These are phyloP conservation scores for Trypanosoma brucei DNA, from an alignment of 208 protist genomes.

Conservation along the genomic window DNA sequence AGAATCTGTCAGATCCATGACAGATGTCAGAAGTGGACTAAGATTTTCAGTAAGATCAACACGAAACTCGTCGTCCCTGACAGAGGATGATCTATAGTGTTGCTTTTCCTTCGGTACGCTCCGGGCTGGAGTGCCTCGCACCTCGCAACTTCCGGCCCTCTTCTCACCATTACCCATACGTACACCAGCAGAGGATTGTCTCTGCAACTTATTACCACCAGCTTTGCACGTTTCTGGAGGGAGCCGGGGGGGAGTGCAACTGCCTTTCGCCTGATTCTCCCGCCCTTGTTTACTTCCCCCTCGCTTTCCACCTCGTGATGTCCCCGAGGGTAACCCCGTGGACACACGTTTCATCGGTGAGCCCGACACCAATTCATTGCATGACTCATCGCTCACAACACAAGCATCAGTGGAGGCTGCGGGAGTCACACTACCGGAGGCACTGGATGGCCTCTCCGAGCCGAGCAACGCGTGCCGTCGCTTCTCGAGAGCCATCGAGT, in stretches of 20 bases:
- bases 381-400: too few relatives aligned
- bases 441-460: background rate
- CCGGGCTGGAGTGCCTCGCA: too few relatives aligned
- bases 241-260: too few relatives aligned
- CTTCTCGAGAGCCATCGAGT: constrained; percentile 33
- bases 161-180: background rate
- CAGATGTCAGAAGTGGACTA: constrained; percentile 55
- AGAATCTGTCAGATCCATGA: constrained; percentile 57
- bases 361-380: too few relatives aligned
- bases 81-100: background rate
- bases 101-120: too few relatives aligned
- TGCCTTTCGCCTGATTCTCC: background rate
- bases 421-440: background rate
- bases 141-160: background rate
- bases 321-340: too few relatives aligned
- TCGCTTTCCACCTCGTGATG: too few relatives aligned
- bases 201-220: background rate
- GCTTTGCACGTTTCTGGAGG: too few relatives aligned
- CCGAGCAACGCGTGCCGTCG: constrained; percentile 60
- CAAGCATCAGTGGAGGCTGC: background rate
- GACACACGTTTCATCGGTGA: too few relatives aligned
- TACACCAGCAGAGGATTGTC: background rate
- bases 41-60: constrained; percentile 76
- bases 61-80: constrained; percentile 22
- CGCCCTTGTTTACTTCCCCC: background rate